Conservation (phyloP, 345 rosid genomes). For the Eutrema yunnanense region DNA sequence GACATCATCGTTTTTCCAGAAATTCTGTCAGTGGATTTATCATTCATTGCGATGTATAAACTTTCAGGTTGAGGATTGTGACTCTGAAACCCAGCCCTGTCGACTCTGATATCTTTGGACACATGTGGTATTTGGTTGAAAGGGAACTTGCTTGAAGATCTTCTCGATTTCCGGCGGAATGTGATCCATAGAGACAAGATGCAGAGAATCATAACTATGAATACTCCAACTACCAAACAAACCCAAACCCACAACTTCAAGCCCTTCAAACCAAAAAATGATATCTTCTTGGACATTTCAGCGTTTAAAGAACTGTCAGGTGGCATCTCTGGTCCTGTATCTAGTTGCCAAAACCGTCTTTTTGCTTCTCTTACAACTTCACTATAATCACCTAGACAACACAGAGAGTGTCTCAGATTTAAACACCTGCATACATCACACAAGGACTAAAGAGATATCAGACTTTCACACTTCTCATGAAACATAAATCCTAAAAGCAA, state of each 20-base stretch:
- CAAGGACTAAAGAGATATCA: not conserved
- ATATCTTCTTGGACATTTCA: constrained; percentile 69
- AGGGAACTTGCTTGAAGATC: constrained; percentile 41
- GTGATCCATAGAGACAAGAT: constrained; percentile 76
- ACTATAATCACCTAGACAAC: constrained; percentile 12
- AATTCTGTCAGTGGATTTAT: constrained; percentile 36
- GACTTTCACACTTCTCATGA: not conserved
- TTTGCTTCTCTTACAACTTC: constrained; percentile 11
- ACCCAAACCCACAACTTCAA: constrained; percentile 88
- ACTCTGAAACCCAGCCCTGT: constrained; percentile 54
- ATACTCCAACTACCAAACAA: constrained; percentile 62
- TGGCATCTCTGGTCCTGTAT: constrained; percentile 44
- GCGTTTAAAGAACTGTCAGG: constrained; percentile 58
- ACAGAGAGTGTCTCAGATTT: constrained; percentile 3
- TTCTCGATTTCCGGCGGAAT: constrained; percentile 60
- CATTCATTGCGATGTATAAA: constrained; percentile 39
- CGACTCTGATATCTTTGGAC: constrained; percentile 85
- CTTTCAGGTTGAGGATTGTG: constrained; percentile 44
- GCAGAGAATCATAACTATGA: constrained; percentile 78
- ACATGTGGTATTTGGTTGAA: constrained; percentile 68
- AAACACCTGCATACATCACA: constrained; percentile 13
- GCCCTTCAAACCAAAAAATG: constrained; percentile 85
- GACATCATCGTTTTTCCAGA: constrained; percentile 41
- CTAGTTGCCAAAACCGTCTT: not conserved
- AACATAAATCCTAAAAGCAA: not conserved